Base-by-base conservation (phyloP, 1,284 basidiomycete genomes). In the Sutorius eximius region DNA sequence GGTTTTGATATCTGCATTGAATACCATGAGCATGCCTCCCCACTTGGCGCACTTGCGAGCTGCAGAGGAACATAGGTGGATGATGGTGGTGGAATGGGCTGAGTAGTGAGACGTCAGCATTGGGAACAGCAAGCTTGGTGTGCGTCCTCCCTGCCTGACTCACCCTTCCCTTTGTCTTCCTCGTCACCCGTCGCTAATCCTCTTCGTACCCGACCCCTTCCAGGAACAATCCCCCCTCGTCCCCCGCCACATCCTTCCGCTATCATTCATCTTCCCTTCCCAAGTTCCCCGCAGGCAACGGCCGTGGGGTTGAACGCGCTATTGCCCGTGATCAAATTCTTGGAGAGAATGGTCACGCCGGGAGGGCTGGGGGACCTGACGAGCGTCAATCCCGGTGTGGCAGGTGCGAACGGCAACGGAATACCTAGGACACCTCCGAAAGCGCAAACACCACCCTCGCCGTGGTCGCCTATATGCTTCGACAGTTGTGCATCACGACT, bases 1-100 rank as follows among this genome's bases (percentile, higher is more conserved):
- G 86, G 87, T 36, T 94, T 85, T 64, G 85, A 93, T 61, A 81
- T 95, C 38, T 94, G 91, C 70, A 83, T 95, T 58, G 91, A 94
- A 69, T 92, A 90, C 66, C 87, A 91, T 64, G 91, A 95, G 59
- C 74, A 82, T 40, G 87, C 87, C 9, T 80, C 82, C 12, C 85
- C n/a, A n/a, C 11, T 55, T 76, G 0, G 75, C 80, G 20, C 82
- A 87, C 60, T 69, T 90, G 22, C 79, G 84, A 45, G 83, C 83
- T 4, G 87, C 85, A 4, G 88, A 91, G 67, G 86, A 86, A 58
- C 87, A 86, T 68, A 66, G 89, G n/a, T 75, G 69, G 53, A 78
- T 75, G 66, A 71, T 87, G 62, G 89, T 89, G 60, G 75, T 75
- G 45, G 72, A 78, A 66, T 91, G 84, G 88, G 72, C 71, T 3